phyloP scores from a whole-genome alignment of 2,329 filamentous ascomycete genomes.

The Stemphylium beticola region DNA sequence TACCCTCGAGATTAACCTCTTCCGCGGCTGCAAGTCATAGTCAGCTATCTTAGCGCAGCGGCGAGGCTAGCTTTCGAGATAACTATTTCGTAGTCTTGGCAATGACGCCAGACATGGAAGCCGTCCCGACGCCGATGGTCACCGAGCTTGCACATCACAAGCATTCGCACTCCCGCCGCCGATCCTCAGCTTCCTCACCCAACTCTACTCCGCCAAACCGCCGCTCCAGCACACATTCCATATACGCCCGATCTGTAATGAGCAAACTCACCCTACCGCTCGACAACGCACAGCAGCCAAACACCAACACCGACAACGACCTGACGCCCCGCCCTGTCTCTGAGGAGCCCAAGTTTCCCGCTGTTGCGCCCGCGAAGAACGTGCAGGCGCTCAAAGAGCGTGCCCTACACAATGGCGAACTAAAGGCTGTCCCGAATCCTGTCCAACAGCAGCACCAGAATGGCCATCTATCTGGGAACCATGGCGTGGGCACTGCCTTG shows the following conservation, averaged over 20 bases:
- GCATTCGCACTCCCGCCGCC: conserved; percentile 18
- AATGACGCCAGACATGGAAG: conserved; percentile 20
- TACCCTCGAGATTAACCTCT: not conserved
- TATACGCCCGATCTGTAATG: conserved; percentile 59
- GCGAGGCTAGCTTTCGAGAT: conserved; percentile 4
- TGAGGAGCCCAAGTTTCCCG: conserved; percentile 13
- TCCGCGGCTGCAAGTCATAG: conserved; percentile 1
- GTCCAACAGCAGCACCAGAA: conserved; percentile 22
- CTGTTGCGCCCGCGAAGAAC: conserved; percentile 26
- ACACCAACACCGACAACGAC: conserved; percentile 21
- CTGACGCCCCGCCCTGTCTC: conserved; percentile 25
- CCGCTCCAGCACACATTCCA: conserved; percentile 55
- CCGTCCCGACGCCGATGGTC: conserved; percentile 22
- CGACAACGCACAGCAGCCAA: conserved; percentile 25
- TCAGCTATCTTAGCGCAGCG: conserved; percentile 5
- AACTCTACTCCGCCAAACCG: conserved; percentile 18
- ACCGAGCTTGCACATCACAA: conserved; percentile 21
- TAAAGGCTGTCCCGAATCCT: conserved; percentile 32
- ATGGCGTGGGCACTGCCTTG: conserved; percentile 60
- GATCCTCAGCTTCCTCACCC: conserved; percentile 26
- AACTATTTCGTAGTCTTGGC: conserved; percentile 10
- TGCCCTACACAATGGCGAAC: conserved; percentile 34
- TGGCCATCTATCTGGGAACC: conserved; percentile 27
- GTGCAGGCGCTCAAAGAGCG: conserved; percentile 33
- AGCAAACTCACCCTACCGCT: conserved; percentile 45